Evolutionary conservation across 257 asterid genomes (phyloP), one percentile per base, ranked within the genome.

Genomic region (Petunia secreta): DNA sequence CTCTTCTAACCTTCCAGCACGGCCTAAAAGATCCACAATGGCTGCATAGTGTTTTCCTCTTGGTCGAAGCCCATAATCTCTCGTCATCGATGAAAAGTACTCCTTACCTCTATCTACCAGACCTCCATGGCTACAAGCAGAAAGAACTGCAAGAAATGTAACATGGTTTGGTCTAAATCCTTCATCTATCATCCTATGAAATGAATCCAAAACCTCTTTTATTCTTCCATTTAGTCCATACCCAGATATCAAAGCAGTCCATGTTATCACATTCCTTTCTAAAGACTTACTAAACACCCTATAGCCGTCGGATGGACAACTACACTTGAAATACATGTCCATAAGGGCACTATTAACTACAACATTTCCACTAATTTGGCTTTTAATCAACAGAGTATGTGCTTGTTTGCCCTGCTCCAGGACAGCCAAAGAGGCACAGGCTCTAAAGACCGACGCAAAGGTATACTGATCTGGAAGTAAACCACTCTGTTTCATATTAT

Each of bases 261-360:
- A 94, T 14, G 97, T 92, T 85, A 96, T 80, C 44, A 92, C 95
- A 86, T 91, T 94, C 81, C 89, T 92, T 4, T 88, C 95, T 79
- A 85, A 80, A 63, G 94, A 90, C 79, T 85, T 88, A 58, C 88
- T 83, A 85, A 96, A 94, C 44, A 92, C 96, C 53, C 57, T 87
- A 90, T 83, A 79, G 69, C 93, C 98, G 37, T 92, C 97, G 10
- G 79, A 77, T 43, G 88, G 96, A 90, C 91, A 88, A 85, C 99
- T 95, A 89, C 97, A 95, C 88, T 94, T 93, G 86, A 95, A 93
- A 88, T 95, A 91, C 99, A 95, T 95, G 86, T 93, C 97, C 92
- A 93, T 89, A 44, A 92, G 93, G 44, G 99, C 94, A 87, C 97
- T 92, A 85, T 79, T 88, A 63, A 95, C 92, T 53, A 95, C 91